Evolutionary conservation across 768 basidiomycete species (phyloP).

Genomic region (Leccinum subtestaceum): DNA sequence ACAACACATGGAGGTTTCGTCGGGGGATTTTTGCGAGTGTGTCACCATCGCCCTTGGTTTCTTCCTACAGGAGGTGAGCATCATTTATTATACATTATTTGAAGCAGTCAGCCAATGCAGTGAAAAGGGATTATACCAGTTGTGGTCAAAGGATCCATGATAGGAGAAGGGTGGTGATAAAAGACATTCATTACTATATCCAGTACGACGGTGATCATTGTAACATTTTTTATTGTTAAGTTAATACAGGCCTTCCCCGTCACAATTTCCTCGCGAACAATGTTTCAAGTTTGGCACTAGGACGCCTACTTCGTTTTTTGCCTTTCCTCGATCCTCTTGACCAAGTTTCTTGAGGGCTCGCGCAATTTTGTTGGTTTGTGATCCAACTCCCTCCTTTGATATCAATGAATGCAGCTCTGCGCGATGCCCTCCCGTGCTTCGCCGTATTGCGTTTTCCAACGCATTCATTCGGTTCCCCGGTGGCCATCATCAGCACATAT

Average conservation of each 20-base stretch:
- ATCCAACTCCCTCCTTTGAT: not conserved
- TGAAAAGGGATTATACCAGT: slow-evolving; percentile 26
- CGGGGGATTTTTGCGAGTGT: slow-evolving; percentile 48
- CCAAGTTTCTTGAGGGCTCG: not conserved
- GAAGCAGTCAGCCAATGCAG: not conserved
- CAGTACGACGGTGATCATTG: not conserved
- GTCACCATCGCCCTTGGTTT: slow-evolving; percentile 41
- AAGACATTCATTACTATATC: not conserved
- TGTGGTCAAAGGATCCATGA: slow-evolving; percentile 18
- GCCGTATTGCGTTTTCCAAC: not conserved
- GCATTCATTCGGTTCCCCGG: not conserved
- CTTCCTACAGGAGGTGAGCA: slow-evolving; percentile 65
- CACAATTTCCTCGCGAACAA: not conserved
- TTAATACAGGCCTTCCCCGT: not conserved
- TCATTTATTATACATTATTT: not conserved
- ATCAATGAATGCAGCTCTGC: not conserved
- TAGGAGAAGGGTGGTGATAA: not conserved
- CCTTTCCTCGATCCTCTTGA: not conserved
- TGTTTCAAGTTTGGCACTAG: not conserved
- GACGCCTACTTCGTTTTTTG: not conserved
- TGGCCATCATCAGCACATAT: no score
- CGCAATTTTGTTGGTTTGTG: not conserved
- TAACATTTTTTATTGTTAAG: not conserved
- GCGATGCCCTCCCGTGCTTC: not conserved
- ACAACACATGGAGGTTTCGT: slow-evolving; percentile 66